A percentile compares a stretch with the other conserved stretches of the same genome.
phyloP scores from a whole-genome alignment of 768 basidiomycete genomes.

The Suillus spraguei region DNA sequence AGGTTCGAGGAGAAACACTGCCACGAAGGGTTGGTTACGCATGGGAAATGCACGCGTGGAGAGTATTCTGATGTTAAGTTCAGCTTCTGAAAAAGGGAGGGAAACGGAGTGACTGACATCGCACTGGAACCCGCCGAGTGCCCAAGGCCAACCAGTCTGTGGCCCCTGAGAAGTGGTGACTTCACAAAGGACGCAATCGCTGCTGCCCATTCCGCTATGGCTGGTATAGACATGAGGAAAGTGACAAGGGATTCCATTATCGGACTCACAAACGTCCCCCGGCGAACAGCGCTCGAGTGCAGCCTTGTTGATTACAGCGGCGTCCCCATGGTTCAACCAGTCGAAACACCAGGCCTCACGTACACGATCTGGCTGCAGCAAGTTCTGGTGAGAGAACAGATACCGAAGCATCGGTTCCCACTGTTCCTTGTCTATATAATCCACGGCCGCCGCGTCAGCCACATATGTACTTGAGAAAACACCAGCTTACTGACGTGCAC shows the following conservation, averaged over 20 bases:
- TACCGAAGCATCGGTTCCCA: constrained; percentile 51
- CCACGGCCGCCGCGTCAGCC: not conserved
- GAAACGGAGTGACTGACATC: constrained; percentile 30
- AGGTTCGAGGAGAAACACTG: constrained; percentile 49
- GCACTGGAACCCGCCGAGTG: constrained; percentile 49
- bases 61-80: constrained; percentile 34
- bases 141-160: constrained; percentile 41
- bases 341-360: constrained; percentile 55
- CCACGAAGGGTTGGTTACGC: constrained; percentile 31
- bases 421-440: constrained; percentile 52
- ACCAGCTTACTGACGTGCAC: constrained; percentile 40
- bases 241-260: not conserved
- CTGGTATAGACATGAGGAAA: constrained; percentile 22
- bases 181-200: constrained; percentile 38
- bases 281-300: constrained; percentile 32
- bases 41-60: constrained; percentile 37
- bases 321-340: constrained; percentile 53
- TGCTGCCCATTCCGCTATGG: constrained; percentile 40
- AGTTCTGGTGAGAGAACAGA: constrained; percentile 36
- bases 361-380: constrained; percentile 27
- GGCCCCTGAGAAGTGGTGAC: constrained; percentile 35
- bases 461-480: not conserved
- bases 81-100: not conserved
- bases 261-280: constrained; percentile 38
- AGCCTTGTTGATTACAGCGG: constrained; percentile 45